phyloP scores from a whole-genome alignment of 495 filamentous ascomycete species.

The Arthonia radiata region DNA sequence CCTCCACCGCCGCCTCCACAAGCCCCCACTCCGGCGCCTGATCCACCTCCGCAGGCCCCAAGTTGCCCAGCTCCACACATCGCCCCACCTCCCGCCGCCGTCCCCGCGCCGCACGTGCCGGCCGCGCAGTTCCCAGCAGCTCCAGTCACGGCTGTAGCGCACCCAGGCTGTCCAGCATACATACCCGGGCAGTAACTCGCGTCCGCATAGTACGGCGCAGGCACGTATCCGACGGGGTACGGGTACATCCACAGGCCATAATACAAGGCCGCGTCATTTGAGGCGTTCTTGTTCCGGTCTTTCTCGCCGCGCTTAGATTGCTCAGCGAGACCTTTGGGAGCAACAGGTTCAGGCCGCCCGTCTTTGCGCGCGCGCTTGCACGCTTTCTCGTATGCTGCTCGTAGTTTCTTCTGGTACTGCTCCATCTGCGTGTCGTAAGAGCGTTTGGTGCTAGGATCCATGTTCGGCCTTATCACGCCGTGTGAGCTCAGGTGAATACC shows the following conservation, averaged over 20 bases:
- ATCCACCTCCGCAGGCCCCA: conserved; percentile 23
- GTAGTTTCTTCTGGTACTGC: conserved; percentile 5
- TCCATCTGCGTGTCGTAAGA: not conserved
- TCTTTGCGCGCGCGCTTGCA: conserved; percentile 35
- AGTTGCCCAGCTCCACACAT: too few relatives aligned
- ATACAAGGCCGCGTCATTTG: conserved; percentile 15
- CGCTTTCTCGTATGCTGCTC: conserved; percentile 31
- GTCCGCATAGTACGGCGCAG: conserved; percentile 19
- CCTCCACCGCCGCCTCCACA: conserved; percentile 18
- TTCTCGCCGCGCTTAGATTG: conserved; percentile 26
- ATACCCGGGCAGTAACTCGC: conserved; percentile 9
- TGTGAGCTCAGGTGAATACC: conserved; percentile 53
- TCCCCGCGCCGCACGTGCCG: conserved; percentile 26
- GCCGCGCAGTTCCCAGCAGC: conserved; percentile 21
- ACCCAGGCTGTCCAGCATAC: conserved; percentile 21
- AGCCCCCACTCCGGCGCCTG: conserved; percentile 12
- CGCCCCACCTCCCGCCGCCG: too few relatives aligned
- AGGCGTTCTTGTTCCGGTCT: conserved; percentile 26
- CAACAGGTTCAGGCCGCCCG: conserved; percentile 23
- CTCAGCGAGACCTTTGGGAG: too few relatives aligned
- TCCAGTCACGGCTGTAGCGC: conserved; percentile 17
- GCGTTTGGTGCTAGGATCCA: not conserved
- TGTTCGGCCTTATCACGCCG: conserved; percentile 21
- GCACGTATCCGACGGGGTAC: conserved; percentile 14
- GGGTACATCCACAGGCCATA: conserved; percentile 13